These are phyloP conservation scores for Clohesyomyces aquaticus DNA, from an alignment of 495 filamentous ascomycete genomes.

Conservation along the genomic window DNA sequence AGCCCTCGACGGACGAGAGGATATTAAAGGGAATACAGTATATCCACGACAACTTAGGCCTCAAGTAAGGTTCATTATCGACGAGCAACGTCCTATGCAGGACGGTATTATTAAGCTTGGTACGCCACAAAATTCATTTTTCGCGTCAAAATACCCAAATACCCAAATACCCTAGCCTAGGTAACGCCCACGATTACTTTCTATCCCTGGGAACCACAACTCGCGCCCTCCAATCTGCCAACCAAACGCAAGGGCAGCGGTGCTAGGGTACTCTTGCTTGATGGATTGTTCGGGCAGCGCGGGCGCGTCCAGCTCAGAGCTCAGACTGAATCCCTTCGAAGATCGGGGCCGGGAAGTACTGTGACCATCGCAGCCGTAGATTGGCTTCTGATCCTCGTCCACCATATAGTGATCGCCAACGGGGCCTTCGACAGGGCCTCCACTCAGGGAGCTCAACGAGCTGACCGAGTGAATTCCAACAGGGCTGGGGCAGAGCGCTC, in stretches of 20 bases:
- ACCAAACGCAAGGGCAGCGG: constrained; percentile 29
- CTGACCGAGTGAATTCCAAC: constrained; percentile 42
- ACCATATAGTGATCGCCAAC: constrained; percentile 42
- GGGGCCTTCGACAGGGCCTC: constrained; percentile 41
- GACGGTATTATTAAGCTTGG: no score
- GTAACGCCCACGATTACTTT: constrained; percentile 44
- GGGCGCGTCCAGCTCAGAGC: constrained; percentile 19
- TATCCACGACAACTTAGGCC: no score
- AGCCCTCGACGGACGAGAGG: no score
- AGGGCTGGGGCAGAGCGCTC: no score
- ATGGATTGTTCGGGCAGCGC: constrained; percentile 35
- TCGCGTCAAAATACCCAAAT: no score
- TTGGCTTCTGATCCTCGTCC: constrained; percentile 40
- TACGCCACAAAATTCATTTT: no score
- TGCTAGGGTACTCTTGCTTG: constrained; percentile 43
- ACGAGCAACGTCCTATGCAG: no score
- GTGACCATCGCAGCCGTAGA: constrained; percentile 41
- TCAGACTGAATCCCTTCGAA: constrained; percentile 41
- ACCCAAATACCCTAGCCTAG: no score
- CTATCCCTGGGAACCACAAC: constrained; percentile 44
- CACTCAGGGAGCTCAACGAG: constrained; percentile 46
- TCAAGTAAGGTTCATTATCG: no score
- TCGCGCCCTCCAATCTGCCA: constrained; percentile 42
- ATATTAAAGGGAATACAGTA: no score
- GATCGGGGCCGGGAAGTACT: constrained; percentile 44